Base-by-base conservation (phyloP, 1,284 basidiomycete genomes). In the Exobasidium cylindrosporum region DNA sequence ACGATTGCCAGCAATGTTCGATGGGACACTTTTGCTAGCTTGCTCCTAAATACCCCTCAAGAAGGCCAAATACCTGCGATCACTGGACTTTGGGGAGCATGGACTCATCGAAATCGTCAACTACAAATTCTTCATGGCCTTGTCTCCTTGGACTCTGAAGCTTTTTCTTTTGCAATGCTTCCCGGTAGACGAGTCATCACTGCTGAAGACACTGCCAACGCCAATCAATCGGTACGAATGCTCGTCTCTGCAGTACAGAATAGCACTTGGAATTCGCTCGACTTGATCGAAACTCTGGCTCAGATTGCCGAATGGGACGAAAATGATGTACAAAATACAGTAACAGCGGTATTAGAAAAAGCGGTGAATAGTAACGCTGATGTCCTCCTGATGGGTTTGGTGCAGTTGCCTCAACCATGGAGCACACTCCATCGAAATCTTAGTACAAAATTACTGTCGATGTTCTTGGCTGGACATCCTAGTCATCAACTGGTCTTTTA, bases 401-500 rank as follows among this genome's bases (percentile, higher is more conserved):
- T 96, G 58, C 91, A 94, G 83, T 88, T 94, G 50, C 87, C 90
- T 53, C 91, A 92, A 81, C 87, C 89, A 4, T 96, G 94, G 89
- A 91, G 89, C 68, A 86, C 88, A 21, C 88, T 93, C 53, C 89
- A 95, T 50, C 82, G 86, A 32, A 90, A 93, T 69, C 91, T 97
- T 80, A 88, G 90, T 17, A 86, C 89, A 57, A 90, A 90, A 74
- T 84, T 98, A 28, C 84, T 97, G 55, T 85, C 87, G 49, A 90
- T 94, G 87, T 97, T 98, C 83, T 84, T 98, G 53, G 88, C 87
- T 23, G 90, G 92, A 4, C 90, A 96, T 76, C 92, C 92, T 5
- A 93, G 93, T 69, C 91, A 95, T 72, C 91, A 95, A 70, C 86
- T 98, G 24, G 94, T 97, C 61, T 97, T 98, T 83, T 91, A 95